Percentiles rank a stretch among this genome's conserved stretches.
phyloP scores from a whole-genome alignment of 768 basidiomycete genomes.

The Gyrodon lividus region DNA sequence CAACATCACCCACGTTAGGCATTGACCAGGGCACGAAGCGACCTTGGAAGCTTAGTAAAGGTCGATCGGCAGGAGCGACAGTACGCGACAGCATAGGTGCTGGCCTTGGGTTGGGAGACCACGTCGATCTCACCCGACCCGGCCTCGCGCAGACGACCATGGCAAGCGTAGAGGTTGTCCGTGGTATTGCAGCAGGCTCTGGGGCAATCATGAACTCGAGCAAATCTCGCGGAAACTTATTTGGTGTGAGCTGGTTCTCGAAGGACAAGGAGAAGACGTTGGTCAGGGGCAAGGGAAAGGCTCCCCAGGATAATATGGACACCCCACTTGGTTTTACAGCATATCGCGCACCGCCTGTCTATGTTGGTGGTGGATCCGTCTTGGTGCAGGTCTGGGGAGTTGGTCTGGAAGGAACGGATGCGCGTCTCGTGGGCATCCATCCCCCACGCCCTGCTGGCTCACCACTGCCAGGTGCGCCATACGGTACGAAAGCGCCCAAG shows the following conservation, averaged over 20 bases:
- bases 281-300: constrained; percentile 11
- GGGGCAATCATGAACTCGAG: constrained; percentile 12
- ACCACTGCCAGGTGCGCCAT: constrained; percentile 18
- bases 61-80: constrained; percentile 6
- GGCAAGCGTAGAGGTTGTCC: constrained; percentile 80
- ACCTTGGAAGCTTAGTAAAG: constrained; percentile 26
- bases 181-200: constrained; percentile 42
- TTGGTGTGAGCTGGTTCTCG: constrained; percentile 30
- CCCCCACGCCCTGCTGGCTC: constrained; percentile 12
- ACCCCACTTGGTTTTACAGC: constrained; percentile 63
- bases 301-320: constrained; percentile 13
- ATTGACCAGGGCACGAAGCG: constrained; percentile 15
- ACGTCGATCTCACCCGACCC: constrained; percentile 69
- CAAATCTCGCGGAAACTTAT: constrained; percentile 24
- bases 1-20: constrained; percentile 20
- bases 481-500: constrained; percentile 18
- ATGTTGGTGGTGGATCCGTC: constrained; percentile 66
- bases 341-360: constrained; percentile 69
- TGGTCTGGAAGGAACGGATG: constrained; percentile 75
- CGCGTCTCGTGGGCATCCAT: constrained; percentile 55
- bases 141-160: constrained; percentile 87
- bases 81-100: constrained; percentile 24
- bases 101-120: constrained; percentile 39
- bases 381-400: constrained; percentile 92
- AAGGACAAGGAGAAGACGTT: constrained; percentile 20